Conservation (phyloP, 345 rosid genomes). For the Populus tremula region DNA sequence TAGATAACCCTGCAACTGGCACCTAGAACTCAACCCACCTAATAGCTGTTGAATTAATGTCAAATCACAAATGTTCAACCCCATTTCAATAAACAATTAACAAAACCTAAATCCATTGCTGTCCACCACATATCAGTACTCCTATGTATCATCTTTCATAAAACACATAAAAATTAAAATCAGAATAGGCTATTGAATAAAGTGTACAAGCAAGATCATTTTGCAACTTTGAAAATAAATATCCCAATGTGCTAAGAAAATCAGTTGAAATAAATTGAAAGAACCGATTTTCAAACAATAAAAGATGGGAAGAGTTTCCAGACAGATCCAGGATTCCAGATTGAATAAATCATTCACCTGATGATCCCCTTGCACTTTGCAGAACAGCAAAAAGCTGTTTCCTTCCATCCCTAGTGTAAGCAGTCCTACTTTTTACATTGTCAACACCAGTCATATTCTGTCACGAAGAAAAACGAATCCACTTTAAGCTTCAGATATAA, state of each 20-base stretch:
- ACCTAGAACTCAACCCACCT: neutral
- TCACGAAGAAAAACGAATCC: conserved; percentile 17
- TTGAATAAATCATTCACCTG: conserved; percentile 53
- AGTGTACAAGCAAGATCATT: neutral
- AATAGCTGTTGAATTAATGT: neutral
- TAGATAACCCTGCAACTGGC: neutral
- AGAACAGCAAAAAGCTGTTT: conserved; percentile 95
- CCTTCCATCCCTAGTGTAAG: conserved; percentile 92
- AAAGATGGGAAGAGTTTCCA: neutral
- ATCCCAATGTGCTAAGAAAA: neutral
- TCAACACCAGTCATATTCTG: conserved; percentile 66
- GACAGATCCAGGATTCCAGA: conserved; percentile 10
- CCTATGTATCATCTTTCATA: neutral
- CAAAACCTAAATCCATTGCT: neutral
- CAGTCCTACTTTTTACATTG: conserved; percentile 66
- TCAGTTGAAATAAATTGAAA: neutral
- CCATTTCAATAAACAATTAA: no score
- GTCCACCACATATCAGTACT: no score
- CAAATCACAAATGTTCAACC: neutral
- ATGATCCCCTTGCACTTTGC: conserved; percentile 97
- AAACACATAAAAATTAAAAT: neutral
- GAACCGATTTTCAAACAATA: neutral
- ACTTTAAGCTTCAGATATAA: conserved; percentile 14
- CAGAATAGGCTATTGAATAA: neutral
- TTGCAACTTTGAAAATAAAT: neutral